A percentile compares a stretch with the other conserved stretches of the same genome.
Conservation (phyloP, 2,329 filamentous ascomycete species). For the Lizonia empirigonia region DNA sequence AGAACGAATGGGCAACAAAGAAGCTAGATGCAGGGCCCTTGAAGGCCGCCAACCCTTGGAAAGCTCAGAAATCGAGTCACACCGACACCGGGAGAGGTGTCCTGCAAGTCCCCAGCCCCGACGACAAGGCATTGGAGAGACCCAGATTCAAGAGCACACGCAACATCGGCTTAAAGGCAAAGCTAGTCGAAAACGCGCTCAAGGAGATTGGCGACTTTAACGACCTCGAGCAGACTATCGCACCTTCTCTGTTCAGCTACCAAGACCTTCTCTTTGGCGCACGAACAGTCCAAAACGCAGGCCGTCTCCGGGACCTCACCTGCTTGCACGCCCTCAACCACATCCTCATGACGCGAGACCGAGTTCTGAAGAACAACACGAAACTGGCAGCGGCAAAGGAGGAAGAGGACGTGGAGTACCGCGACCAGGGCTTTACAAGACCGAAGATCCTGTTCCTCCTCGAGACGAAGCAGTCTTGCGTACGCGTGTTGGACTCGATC, state of each 20-base stretch:
- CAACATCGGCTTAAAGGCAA: conserved; percentile 43
- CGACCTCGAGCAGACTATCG: conserved; percentile 67
- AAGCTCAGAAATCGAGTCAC: conserved; percentile 43
- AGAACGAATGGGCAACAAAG: conserved; percentile 56
- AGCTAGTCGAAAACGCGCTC: conserved; percentile 38
- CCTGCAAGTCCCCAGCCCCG: conserved; percentile 32
- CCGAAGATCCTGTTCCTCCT: conserved; percentile 91
- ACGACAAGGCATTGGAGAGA: conserved; percentile 22
- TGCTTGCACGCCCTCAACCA: conserved; percentile 91
- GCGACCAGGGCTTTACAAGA: conserved; percentile 93
- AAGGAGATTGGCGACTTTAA: conserved; percentile 58
- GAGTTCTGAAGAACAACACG: conserved; percentile 89
- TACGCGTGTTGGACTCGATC: conserved; percentile 77
- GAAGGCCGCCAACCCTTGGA: conserved; percentile 54
- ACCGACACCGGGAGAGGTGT: conserved; percentile 35
- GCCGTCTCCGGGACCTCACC: conserved; percentile 70
- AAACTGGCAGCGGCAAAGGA: conserved; percentile 71
- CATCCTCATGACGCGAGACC: conserved; percentile 88
- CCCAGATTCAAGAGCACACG: conserved; percentile 32
- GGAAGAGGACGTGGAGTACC: conserved; percentile 69
- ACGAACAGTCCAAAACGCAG: conserved; percentile 71
- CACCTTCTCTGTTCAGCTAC: conserved; percentile 79
- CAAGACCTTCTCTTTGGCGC: conserved; percentile 78
- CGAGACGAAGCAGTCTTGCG: conserved; percentile 86
- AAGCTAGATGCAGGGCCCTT: conserved; percentile 37